Base-by-base conservation (phyloP, 1,139 yeast species). In the Pichia sp. region DNA sequence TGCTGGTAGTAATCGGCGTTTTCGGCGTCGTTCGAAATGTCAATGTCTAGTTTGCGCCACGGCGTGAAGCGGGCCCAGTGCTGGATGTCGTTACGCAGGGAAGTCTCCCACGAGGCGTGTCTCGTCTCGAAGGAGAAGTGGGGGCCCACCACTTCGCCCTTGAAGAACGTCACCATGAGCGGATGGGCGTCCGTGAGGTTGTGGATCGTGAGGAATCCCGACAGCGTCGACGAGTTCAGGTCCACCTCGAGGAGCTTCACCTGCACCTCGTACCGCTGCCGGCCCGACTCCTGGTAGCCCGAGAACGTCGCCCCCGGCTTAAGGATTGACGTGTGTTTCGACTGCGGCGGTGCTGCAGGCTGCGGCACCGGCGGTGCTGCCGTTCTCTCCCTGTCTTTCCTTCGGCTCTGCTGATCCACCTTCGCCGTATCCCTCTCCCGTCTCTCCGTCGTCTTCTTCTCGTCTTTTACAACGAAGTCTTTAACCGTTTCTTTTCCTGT, bases 161-260 rank as follows among this genome's bases (percentile, higher is more conserved):
- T 89, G 72, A 92, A 92, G 66, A 85, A 90, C 0, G 97, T 92
- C 13, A 89, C 82, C 59, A 92, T 84, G 60, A 85, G 84, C 1
- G 95, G 92, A 61, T 87, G 82, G 49, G 82, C 78, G 55, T 81
- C 84, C 0, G 97, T 89, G 51, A 92, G 75, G 2, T 96, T 96
- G 56, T 84, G 79, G 55, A 92, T 92, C 57, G 85, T 85, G 51
- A 92, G 74, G 62, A 85, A 87, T 5, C 97, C 98, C 38, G 90
- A 81, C 23, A 90, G 69, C 48, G 79, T 76, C 1, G 87, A 81
- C 57, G 77, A 76, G 32, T 70, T 71, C 62, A 87, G 72, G 68
- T 88, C 92, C 26, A 87, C 87, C 38, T 80, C 79, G 67, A 85
- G 82, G 61, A 88, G 73, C 61, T 82, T 87, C n/a, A 88, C 90